Percentiles rank a stretch among this genome's conserved stretches.
These are phyloP conservation scores for Coemansia asiatica DNA, from an alignment of 192 early-diverging fungal species.

Conservation along the genomic window DNA sequence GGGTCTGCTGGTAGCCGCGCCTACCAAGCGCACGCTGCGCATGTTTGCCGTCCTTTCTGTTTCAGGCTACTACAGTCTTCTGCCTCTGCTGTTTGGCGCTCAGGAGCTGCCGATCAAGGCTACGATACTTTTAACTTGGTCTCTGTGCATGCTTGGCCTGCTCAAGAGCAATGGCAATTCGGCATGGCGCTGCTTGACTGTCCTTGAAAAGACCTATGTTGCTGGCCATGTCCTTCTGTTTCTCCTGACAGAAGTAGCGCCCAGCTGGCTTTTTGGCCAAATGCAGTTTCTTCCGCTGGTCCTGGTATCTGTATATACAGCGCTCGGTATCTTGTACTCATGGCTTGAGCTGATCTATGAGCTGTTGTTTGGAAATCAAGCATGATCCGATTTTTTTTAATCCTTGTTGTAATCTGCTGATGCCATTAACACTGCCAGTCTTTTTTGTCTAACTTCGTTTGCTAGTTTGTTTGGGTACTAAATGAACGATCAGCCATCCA, in stretches of 20 bases:
- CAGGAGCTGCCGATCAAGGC: constrained; percentile 47
- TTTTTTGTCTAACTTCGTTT: background rate
- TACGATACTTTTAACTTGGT: constrained; percentile 29
- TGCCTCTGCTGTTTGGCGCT: constrained; percentile 52
- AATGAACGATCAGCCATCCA: too few species aligned
- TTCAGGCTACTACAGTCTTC: constrained; percentile 47
- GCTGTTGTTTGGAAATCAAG: constrained; percentile 15
- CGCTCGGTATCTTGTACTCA: constrained; percentile 72
- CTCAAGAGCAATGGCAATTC: constrained; percentile 18
- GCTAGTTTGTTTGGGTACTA: background rate
- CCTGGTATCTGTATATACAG: constrained; percentile 73
- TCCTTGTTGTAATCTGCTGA: background rate
- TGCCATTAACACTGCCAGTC: background rate
- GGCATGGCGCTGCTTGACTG: constrained; percentile 38
- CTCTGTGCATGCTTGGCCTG: constrained; percentile 25
- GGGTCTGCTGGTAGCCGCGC: constrained; percentile 39
- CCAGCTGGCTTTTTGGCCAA: constrained; percentile 36
- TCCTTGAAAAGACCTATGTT: constrained; percentile 26
- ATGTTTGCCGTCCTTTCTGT: constrained; percentile 40
- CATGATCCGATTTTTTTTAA: background rate
- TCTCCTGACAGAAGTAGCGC: constrained; percentile 24
- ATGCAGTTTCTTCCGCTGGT: constrained; percentile 82
- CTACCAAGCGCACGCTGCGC: constrained; percentile 30
- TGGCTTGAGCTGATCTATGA: constrained; percentile 58
- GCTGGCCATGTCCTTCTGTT: constrained; percentile 39